Evolutionary conservation across 495 filamentous ascomycete genomes (phyloP).

Genomic region (Peziza echinospora): DNA sequence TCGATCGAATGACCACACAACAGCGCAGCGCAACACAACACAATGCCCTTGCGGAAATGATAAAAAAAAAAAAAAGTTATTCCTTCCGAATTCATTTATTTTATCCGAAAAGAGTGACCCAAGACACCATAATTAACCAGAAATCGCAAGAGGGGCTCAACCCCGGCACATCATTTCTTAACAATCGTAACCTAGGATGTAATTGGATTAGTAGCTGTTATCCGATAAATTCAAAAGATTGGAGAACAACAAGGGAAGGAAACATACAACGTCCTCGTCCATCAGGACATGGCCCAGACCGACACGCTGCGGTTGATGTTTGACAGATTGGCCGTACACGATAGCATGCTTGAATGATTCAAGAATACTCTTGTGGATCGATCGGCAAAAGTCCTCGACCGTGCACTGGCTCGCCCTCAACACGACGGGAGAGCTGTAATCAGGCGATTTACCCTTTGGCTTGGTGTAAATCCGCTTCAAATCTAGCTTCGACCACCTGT

Average conservation of each 20-base stretch:
- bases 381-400: conserved; percentile 93
- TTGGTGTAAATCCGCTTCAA: conserved; percentile 90
- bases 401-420: conserved; percentile 61
- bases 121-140: background rate
- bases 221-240: background rate
- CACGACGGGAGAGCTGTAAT: conserved; percentile 83
- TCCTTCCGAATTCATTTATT: background rate
- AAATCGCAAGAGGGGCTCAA: background rate
- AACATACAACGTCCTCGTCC: conserved; percentile 89
- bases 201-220: conserved; percentile 9
- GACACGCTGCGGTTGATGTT: conserved; percentile 94
- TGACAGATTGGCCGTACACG: conserved; percentile 92
- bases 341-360: conserved; percentile 90
- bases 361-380: conserved; percentile 87
- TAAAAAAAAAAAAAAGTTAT: too few species aligned
- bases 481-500: conserved; percentile 77
- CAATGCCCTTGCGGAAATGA: too few species aligned
- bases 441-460: conserved; percentile 83
- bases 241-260: too few species aligned
- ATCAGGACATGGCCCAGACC: conserved; percentile 76
- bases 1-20: too few species aligned
- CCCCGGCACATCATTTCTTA: conserved; percentile 44
- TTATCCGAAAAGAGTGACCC: background rate
- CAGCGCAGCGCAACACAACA: too few species aligned
- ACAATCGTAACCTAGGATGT: conserved; percentile 64